Conservation (phyloP, 129 eudicot genomes). For the Tagetes erecta region DNA sequence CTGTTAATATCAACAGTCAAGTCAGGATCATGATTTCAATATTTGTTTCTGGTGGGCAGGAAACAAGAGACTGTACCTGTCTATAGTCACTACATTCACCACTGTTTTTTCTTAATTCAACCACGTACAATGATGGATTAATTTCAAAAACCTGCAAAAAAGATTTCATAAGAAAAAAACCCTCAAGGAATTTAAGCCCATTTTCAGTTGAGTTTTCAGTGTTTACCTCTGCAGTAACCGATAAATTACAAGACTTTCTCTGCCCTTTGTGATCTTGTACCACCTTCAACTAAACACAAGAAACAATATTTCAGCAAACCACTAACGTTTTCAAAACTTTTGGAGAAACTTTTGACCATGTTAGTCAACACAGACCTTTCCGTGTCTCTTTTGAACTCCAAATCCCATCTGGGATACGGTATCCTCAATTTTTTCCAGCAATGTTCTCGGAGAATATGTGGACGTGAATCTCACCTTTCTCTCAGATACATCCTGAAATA, state of each 20-base stretch:
- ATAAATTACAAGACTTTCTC: constrained; percentile 56
- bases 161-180: background rate
- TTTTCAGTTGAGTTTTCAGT: constrained; percentile 16
- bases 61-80: constrained; percentile 47
- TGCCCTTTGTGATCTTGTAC: constrained; percentile 60
- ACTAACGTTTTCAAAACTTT: background rate
- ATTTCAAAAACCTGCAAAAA: constrained; percentile 78
- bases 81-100: constrained; percentile 79
- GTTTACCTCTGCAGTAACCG: constrained; percentile 84
- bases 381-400: constrained; percentile 78
- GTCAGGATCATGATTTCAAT: background rate
- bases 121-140: constrained; percentile 74
- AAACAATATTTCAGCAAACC: constrained; percentile 24
- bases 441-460: constrained; percentile 60
- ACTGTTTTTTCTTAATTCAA: constrained; percentile 70
- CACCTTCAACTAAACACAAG: constrained; percentile 60
- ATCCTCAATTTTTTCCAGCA: constrained; percentile 71
- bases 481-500: constrained; percentile 78
- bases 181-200: constrained; percentile 2
- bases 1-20: constrained; percentile 43
- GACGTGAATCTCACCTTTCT: constrained; percentile 93
- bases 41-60: background rate
- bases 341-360: background rate
- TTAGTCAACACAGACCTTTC: constrained; percentile 48
- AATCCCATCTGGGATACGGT: constrained; percentile 82